Evolutionary conservation across 2,329 filamentous ascomycete species (phyloP).

Genomic region (Calonectria leucothoes): DNA sequence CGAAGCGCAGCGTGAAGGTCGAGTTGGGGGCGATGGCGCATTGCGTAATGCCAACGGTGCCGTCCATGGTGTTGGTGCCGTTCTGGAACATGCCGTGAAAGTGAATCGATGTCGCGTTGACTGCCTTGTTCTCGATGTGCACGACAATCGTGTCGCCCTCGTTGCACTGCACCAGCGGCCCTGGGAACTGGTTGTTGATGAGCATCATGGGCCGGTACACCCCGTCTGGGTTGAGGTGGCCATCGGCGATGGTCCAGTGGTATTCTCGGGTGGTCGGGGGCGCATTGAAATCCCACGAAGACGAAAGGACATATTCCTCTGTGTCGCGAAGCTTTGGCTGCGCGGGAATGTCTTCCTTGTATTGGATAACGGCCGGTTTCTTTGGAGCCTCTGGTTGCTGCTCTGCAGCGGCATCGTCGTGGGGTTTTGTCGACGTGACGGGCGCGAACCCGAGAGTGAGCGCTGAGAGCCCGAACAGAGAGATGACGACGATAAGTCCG

Average conservation of each 20-base stretch:
- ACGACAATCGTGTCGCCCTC: slow-evolving; percentile 79
- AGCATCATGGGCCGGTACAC: slow-evolving; percentile 70
- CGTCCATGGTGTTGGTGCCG: slow-evolving; percentile 81
- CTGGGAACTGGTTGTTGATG: slow-evolving; percentile 81
- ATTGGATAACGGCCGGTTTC: slow-evolving; percentile 23
- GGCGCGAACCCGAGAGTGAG: slow-evolving; percentile 35
- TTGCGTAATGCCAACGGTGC: slow-evolving; percentile 74
- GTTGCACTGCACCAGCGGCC: slow-evolving; percentile 78
- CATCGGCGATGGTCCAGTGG: slow-evolving; percentile 70
- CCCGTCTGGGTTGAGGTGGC: slow-evolving; percentile 70
- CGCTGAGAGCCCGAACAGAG: slow-evolving; percentile 35
- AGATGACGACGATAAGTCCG: slow-evolving; percentile 36
- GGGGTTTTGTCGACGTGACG: neutral
- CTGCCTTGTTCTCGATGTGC: slow-evolving; percentile 74
- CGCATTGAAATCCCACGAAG: slow-evolving; percentile 66
- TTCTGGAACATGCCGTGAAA: slow-evolving; percentile 85
- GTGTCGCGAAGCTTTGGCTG: slow-evolving; percentile 44
- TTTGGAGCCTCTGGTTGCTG: neutral
- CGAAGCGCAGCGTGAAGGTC: slow-evolving; percentile 76
- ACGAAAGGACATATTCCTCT: slow-evolving; percentile 67
- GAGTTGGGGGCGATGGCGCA: slow-evolving; percentile 73
- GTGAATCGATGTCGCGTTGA: slow-evolving; percentile 76
- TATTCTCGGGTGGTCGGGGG: slow-evolving; percentile 65
- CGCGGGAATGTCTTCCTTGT: slow-evolving; percentile 38
- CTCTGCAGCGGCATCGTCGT: slow-evolving; percentile 6